A percentile compares a stretch with the other conserved stretches of the same genome.
Conservation (phyloP, 768 basidiomycete genomes). For the Butyriboletus loyo region DNA sequence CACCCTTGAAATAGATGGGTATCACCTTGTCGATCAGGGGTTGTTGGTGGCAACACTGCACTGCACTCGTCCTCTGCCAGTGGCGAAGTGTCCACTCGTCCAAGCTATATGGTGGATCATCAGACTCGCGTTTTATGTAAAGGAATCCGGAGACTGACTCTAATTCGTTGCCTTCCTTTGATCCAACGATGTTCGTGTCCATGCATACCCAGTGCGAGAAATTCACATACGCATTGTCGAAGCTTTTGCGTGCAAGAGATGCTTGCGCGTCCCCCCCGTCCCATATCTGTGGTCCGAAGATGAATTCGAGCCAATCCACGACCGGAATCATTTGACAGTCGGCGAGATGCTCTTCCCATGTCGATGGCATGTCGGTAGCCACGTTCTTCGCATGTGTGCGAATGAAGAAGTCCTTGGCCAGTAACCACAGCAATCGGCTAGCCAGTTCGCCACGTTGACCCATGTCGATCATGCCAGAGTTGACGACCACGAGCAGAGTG, state of each 20-base stretch:
- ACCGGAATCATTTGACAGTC: conserved; percentile 17
- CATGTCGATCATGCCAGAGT: neutral
- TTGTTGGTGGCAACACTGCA: conserved; percentile 13
- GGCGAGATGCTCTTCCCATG: conserved; percentile 7
- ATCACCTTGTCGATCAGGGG: conserved; percentile 16
- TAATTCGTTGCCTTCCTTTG: neutral
- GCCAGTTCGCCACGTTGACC: neutral
- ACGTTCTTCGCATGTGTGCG: neutral
- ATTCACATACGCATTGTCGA: neutral
- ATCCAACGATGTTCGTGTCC: neutral
- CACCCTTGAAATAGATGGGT: conserved; percentile 12
- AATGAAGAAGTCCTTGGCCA: conserved; percentile 5
- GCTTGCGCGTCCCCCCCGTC: too few relatives aligned
- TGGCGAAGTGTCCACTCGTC: conserved; percentile 7
- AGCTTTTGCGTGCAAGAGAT: neutral
- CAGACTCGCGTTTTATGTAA: too few relatives aligned
- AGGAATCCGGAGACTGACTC: neutral
- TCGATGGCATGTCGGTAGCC: neutral
- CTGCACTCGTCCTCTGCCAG: conserved; percentile 14
- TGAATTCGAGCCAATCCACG: neutral
- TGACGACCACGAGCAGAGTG: neutral
- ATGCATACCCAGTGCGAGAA: neutral
- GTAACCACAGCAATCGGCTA: conserved; percentile 5
- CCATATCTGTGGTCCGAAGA: neutral
- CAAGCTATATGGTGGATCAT: too few relatives aligned